Evolutionary conservation across 441 rosid genomes (phyloP).

Genomic region (Adansonia rubrostipa): DNA sequence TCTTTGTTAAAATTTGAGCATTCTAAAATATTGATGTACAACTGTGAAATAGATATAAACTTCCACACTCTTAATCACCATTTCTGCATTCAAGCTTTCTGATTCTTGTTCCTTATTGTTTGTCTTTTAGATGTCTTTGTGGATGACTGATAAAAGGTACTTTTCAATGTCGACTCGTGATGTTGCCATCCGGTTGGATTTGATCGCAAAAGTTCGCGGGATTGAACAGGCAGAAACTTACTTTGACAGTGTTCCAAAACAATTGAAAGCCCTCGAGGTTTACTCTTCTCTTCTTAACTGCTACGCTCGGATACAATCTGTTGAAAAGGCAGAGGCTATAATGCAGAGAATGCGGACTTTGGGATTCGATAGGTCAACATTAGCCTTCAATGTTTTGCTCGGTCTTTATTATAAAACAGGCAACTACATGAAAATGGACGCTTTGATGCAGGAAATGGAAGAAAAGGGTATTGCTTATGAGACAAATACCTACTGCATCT

Average conservation of each 20-base stretch:
- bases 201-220: constrained; percentile 50
- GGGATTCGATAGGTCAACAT: constrained; percentile 28
- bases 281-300: constrained; percentile 49
- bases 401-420: constrained; percentile 39
- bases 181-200: constrained; percentile 47
- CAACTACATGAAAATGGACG: constrained; percentile 41
- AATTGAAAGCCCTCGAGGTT: constrained; percentile 31
- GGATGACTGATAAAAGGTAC: constrained; percentile 52
- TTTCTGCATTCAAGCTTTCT: not conserved
- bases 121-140: constrained; percentile 47
- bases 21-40: not conserved
- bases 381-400: constrained; percentile 44
- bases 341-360: constrained; percentile 45
- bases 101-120: constrained; percentile 9
- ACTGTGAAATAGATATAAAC: not conserved
- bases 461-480: constrained; percentile 36
- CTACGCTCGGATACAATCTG: constrained; percentile 32
- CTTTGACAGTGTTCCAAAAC: constrained; percentile 39
- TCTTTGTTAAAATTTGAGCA: not conserved
- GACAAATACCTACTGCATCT: constrained; percentile 35
- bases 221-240: constrained; percentile 44
- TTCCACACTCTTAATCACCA: not conserved
- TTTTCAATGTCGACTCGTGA: constrained; percentile 36
- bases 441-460: constrained; percentile 47
- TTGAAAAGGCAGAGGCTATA: constrained; percentile 49